Conservation (phyloP, 768 basidiomycete genomes). For the Fibroporia radiculosa region DNA sequence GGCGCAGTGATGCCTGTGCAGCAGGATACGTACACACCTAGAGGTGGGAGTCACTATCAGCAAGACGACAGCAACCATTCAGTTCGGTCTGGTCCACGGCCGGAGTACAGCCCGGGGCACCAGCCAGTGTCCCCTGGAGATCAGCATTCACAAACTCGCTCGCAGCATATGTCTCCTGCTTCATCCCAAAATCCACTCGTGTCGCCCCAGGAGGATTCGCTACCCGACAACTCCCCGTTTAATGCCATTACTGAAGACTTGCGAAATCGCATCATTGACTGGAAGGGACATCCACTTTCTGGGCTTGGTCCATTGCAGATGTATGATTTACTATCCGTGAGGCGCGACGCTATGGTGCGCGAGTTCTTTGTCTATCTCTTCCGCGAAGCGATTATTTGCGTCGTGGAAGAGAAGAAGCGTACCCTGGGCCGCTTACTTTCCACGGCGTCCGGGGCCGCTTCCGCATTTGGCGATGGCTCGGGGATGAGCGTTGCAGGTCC, state of each 20-base stretch:
- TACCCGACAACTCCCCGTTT: constrained; percentile 71
- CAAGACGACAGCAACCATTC: constrained; percentile 11
- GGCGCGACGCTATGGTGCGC: constrained; percentile 81
- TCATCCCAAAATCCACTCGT: constrained; percentile 9
- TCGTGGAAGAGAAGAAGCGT: constrained; percentile 91
- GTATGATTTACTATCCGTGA: constrained; percentile 86
- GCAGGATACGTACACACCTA: constrained; percentile 1
- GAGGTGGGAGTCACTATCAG: constrained; percentile 2
- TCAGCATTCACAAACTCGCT: constrained; percentile 9
- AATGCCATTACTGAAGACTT: constrained; percentile 82
- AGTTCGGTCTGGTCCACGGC: constrained; percentile 10
- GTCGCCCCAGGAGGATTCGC: constrained; percentile 10
- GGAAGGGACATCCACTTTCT: constrained; percentile 90
- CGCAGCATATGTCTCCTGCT: constrained; percentile 14
- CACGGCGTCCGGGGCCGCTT: constrained; percentile 34
- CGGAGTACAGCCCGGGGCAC: constrained; percentile 9
- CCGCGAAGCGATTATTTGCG: constrained; percentile 96
- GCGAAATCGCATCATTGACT: constrained; percentile 84
- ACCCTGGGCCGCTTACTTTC: constrained; percentile 69
- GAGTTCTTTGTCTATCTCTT: constrained; percentile 97
- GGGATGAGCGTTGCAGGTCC: constrained; percentile 31
- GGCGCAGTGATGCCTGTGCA: constrained; percentile 19
- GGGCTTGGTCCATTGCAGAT: constrained; percentile 85
- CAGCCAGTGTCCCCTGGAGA: constrained; percentile 5
- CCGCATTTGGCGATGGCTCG: constrained; percentile 44